Conservation (phyloP, 2,329 filamentous ascomycete genomes). For the Aspergillus sp. region DNA sequence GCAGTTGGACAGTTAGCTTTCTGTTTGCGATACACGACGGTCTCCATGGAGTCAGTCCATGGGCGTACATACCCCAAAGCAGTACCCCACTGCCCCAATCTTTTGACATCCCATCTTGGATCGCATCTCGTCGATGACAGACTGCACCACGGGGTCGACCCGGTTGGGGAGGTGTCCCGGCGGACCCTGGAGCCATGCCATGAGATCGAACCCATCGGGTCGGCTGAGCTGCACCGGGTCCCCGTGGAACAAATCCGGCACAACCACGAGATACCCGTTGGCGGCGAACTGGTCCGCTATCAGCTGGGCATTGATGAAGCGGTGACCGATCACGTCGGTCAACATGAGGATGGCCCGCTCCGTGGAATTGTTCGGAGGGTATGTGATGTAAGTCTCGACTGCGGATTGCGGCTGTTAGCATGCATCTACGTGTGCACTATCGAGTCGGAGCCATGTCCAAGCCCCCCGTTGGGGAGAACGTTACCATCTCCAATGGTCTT, state of each 20-base stretch:
- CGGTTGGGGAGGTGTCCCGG: conserved; percentile 37
- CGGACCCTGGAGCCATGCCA: conserved; percentile 48
- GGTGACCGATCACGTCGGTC: conserved; percentile 55
- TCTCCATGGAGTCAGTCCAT: neutral
- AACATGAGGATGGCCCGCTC: conserved; percentile 53
- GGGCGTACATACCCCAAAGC: conserved; percentile 40
- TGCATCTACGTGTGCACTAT: no score
- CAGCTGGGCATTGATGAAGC: conserved; percentile 55
- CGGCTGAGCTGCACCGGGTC: conserved; percentile 58
- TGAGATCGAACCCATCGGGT: conserved; percentile 48
- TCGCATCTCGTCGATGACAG: conserved; percentile 38
- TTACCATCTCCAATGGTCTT: conserved; percentile 39
- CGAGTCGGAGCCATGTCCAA: no score
- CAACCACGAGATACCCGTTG: conserved; percentile 64
- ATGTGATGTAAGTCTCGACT: conserved; percentile 31
- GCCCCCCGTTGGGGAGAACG: neutral
- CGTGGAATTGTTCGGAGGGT: conserved; percentile 48
- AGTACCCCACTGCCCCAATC: conserved; percentile 50
- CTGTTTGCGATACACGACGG: neutral
- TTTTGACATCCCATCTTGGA: conserved; percentile 22
- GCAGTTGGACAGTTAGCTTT: neutral
- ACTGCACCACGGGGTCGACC: conserved; percentile 52
- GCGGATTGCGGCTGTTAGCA: neutral
- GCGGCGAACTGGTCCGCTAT: conserved; percentile 70
- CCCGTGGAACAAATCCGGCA: conserved; percentile 68